Percentiles rank a stretch among this genome's conserved stretches.
Conservation (phyloP, 306 rosid genomes). For the Malus domestica region DNA sequence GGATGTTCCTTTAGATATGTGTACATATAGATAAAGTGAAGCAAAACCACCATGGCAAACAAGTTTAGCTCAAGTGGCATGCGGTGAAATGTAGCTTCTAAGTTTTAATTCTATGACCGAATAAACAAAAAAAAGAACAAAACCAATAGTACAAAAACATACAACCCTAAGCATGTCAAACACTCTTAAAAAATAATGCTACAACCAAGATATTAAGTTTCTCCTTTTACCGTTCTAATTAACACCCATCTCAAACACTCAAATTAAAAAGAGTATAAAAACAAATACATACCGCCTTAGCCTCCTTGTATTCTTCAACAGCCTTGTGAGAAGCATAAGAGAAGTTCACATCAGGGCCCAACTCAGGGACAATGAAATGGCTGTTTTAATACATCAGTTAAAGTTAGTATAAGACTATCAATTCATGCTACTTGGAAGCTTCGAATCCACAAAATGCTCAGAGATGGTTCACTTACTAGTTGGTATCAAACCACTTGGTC, state of each 20-base stretch:
- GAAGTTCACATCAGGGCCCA: conserved; percentile 80
- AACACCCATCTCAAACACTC: neutral
- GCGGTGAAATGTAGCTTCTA: neutral
- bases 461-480: conserved; percentile 55
- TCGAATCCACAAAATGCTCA: neutral
- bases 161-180: neutral
- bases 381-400: conserved; percentile 32
- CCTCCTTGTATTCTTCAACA: conserved; percentile 85
- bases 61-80: neutral
- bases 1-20: neutral
- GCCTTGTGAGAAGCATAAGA: conserved; percentile 91
- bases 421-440: neutral
- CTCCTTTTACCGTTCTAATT: neutral
- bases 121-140: neutral
- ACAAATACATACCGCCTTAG: conserved; percentile 67
- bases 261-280: neutral
- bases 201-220: neutral
- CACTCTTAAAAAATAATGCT: neutral
- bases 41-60: neutral
- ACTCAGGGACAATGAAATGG: conserved; percentile 91
- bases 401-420: conserved; percentile 3
- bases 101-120: neutral
- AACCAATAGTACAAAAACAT: neutral
- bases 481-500: conserved; percentile 99
- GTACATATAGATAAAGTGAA: neutral